phyloP scores from a whole-genome alignment of 768 basidiomycete species.

The Chiua virens region DNA sequence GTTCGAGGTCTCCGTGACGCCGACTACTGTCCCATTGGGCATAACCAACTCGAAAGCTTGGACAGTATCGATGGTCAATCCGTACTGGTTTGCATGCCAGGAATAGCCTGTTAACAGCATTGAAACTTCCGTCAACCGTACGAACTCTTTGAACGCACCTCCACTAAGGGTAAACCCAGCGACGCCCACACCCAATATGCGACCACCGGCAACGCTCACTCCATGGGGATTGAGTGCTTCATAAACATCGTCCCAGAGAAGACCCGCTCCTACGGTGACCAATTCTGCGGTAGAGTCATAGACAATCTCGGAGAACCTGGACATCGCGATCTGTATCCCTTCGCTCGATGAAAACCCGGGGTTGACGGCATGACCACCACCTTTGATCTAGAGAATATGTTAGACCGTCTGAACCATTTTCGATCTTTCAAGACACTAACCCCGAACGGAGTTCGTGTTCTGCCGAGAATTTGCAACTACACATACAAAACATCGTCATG shows the following conservation, averaged over 20 bases:
- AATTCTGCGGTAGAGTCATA: constrained; percentile 41
- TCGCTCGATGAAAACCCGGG: constrained; percentile 55
- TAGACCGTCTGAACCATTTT: too few species aligned
- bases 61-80: constrained; percentile 54
- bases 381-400: constrained; percentile 44
- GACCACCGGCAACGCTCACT: constrained; percentile 54
- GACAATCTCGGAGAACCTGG: constrained; percentile 41
- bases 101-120: constrained; percentile 47
- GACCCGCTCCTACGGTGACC: constrained; percentile 36
- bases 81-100: constrained; percentile 59
- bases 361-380: constrained; percentile 55
- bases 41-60: constrained; percentile 54
- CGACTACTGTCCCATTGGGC: constrained; percentile 38
- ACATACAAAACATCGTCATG: too few species aligned
- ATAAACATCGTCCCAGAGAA: constrained; percentile 69
- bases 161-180: constrained; percentile 56
- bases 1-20: constrained; percentile 31
- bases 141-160: constrained; percentile 29
- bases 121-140: neutral
- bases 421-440: neutral
- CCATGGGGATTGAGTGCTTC: constrained; percentile 40
- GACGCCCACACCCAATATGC: constrained; percentile 55
- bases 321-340: constrained; percentile 56
- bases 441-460: constrained; percentile 35
- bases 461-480: constrained; percentile 34